phyloP scores from a whole-genome alignment of 805 yeast species.

The Candida rishiriensis region DNA sequence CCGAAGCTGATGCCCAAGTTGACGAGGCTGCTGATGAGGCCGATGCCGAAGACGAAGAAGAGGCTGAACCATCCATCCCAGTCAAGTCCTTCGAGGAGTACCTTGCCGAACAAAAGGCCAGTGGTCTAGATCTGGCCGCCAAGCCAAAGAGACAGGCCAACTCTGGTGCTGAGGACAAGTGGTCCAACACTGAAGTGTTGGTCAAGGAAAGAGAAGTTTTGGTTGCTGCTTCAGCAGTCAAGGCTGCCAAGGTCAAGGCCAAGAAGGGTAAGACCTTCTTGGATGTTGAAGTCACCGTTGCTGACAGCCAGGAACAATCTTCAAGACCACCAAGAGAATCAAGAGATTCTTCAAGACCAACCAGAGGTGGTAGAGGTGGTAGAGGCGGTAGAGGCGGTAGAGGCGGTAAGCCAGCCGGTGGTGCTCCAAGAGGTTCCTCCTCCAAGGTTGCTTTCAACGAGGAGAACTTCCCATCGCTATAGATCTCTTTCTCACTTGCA shows the following conservation, averaged over 20 bases:
- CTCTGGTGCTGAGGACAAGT: conserved; percentile 52
- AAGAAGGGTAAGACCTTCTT: conserved; percentile 77
- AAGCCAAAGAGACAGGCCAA: conserved; percentile 46
- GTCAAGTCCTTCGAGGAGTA: conserved; percentile 80
- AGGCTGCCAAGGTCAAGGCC: conserved; percentile 67
- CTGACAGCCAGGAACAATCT: conserved; percentile 47
- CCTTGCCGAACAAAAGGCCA: conserved; percentile 59
- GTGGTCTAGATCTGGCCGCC: conserved; percentile 21
- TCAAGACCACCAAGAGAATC: conserved; percentile 30
- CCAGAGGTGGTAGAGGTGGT: conserved; percentile 30
- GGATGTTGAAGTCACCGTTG: conserved; percentile 69
- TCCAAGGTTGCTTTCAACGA: conserved; percentile 33
- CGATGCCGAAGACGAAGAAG: conserved; percentile 40
- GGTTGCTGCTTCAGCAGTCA: conserved; percentile 56
- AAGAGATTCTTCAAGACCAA: conserved; percentile 21
- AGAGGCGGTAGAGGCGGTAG: conserved; percentile 18
- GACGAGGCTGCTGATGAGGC: conserved; percentile 35
- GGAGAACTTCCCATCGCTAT: conserved; percentile 72
- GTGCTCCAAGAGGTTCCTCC: conserved; percentile 19
- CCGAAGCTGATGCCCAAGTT: conserved; percentile 57
- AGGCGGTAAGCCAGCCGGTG: conserved; percentile 16
- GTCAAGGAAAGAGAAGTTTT: conserved; percentile 61
- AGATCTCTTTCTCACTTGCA: conserved; percentile 6
- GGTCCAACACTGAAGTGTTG: conserved; percentile 54
- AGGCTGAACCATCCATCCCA: conserved; percentile 25